A percentile compares a stretch with the other conserved stretches of the same genome.
These are phyloP conservation scores for Eruca vesicaria DNA, from an alignment of 441 rosid genomes.

Conservation along the genomic window DNA sequence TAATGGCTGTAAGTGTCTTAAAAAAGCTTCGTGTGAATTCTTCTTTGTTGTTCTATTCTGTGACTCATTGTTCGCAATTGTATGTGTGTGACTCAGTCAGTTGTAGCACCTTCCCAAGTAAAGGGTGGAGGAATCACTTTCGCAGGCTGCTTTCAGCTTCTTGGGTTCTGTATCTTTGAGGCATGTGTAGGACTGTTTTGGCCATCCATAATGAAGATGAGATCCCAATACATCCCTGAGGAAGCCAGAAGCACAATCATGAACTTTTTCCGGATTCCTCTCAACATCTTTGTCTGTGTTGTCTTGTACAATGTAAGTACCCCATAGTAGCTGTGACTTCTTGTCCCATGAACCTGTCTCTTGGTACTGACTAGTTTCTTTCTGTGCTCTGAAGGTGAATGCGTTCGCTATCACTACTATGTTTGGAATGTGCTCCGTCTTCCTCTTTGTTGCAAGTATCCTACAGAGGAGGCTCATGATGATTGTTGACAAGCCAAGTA, in stretches of 20 bases:
- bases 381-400: constrained; percentile 51
- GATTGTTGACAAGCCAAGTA: constrained; percentile 72
- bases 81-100: constrained; percentile 45
- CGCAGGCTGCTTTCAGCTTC: constrained; percentile 78
- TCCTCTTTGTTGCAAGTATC: constrained; percentile 88
- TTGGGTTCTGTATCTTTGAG: constrained; percentile 95
- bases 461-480: constrained; percentile 79
- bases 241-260: constrained; percentile 99
- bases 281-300: constrained; percentile 86
- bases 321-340: constrained; percentile 8
- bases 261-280: constrained; percentile 96
- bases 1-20: constrained; percentile 59
- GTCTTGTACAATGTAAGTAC: constrained; percentile 76
- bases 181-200: constrained; percentile 96
- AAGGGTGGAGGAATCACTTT: constrained; percentile 81
- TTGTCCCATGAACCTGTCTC: not conserved
- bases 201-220: constrained; percentile 99
- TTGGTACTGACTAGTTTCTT: constrained; percentile 19
- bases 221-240: constrained; percentile 98
- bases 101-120: constrained; percentile 64
- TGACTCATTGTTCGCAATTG: constrained; percentile 18
- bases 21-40: not conserved
- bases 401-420: constrained; percentile 89
- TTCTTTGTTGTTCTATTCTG: constrained; percentile 6
- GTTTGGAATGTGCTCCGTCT: constrained; percentile 98